Conservation (phyloP, 768 basidiomycete genomes). For the Russula earlei region DNA sequence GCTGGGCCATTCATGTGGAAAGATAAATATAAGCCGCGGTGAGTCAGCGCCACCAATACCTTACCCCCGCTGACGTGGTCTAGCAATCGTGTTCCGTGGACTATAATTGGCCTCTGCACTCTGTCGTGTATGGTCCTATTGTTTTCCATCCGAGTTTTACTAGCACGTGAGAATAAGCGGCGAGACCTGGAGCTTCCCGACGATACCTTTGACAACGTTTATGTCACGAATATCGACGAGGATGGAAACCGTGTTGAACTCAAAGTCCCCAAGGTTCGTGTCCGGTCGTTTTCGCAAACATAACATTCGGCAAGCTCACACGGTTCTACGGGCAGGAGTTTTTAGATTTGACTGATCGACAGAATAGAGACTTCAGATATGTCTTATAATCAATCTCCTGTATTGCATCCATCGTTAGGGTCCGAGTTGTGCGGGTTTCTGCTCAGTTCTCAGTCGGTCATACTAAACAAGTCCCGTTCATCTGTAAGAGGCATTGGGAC, state of each 20-base stretch:
- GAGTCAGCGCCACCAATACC: neutral
- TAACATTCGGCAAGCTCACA: neutral
- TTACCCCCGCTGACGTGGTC: neutral
- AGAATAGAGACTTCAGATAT: constrained; percentile 68
- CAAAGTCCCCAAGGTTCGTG: constrained; percentile 57
- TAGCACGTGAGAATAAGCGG: constrained; percentile 51
- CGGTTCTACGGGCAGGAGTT: constrained; percentile 40
- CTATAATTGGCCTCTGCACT: constrained; percentile 61
- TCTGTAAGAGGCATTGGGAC: too few relatives aligned
- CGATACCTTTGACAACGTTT: constrained; percentile 50
- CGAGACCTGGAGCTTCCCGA: constrained; percentile 49
- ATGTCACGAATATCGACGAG: constrained; percentile 41
- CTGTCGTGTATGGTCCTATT: constrained; percentile 39
- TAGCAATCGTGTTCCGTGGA: constrained; percentile 71
- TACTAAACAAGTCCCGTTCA: too few relatives aligned
- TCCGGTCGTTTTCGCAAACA: neutral
- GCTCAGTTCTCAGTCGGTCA: too few relatives aligned
- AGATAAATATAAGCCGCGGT: constrained; percentile 56
- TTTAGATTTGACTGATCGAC: constrained; percentile 61
- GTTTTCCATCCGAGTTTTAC: constrained; percentile 42
- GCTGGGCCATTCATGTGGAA: constrained; percentile 77
- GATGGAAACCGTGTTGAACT: constrained; percentile 46
- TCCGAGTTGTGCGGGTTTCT: neutral
- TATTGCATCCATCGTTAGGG: neutral
- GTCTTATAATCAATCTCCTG: constrained; percentile 38